A percentile compares a stretch with the other conserved stretches of the same genome.
Conservation (phyloP, 2,329 filamentous ascomycete genomes). For the Colletotrichum higginsianum region DNA sequence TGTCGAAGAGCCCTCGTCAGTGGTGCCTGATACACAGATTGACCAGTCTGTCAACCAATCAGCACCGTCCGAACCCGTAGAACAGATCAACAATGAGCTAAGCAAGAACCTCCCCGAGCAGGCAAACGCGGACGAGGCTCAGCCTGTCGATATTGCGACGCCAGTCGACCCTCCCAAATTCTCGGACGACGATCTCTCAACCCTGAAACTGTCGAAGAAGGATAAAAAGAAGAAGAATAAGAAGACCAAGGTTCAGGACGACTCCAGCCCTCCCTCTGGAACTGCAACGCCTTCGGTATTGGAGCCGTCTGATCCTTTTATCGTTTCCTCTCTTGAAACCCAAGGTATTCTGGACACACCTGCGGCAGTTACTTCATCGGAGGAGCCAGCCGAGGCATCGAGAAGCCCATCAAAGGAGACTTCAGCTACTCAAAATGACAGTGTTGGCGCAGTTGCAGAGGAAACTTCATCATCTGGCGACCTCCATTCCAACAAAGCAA, state of each 20-base stretch:
- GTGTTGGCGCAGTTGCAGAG: background rate
- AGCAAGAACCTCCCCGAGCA: no score
- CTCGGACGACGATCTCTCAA: background rate
- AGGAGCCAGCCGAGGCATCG: background rate
- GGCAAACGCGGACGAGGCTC: no score
- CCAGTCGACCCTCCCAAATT: no score
- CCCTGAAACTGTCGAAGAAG: slow-evolving; percentile 39
- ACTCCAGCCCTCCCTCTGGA: slow-evolving; percentile 22
- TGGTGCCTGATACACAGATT: background rate
- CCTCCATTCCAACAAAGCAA: background rate
- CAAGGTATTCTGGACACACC: background rate
- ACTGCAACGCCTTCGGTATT: slow-evolving; percentile 32
- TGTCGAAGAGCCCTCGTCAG: background rate
- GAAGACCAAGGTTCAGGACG: slow-evolving; percentile 38
- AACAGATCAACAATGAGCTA: background rate
- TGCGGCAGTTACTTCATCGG: background rate
- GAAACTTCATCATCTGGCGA: background rate
- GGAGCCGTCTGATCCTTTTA: slow-evolving; percentile 9
- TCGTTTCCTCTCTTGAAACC: background rate
- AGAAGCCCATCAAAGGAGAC: background rate
- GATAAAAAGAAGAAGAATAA: slow-evolving; percentile 43
- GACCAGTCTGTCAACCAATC: background rate
- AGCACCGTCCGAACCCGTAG: background rate
- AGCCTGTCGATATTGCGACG: no score
- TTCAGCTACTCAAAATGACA: background rate